Percentiles rank a stretch among this genome's conserved stretches.
Conservation (phyloP, 2,329 filamentous ascomycete species). For the Lachnellula suecica region DNA sequence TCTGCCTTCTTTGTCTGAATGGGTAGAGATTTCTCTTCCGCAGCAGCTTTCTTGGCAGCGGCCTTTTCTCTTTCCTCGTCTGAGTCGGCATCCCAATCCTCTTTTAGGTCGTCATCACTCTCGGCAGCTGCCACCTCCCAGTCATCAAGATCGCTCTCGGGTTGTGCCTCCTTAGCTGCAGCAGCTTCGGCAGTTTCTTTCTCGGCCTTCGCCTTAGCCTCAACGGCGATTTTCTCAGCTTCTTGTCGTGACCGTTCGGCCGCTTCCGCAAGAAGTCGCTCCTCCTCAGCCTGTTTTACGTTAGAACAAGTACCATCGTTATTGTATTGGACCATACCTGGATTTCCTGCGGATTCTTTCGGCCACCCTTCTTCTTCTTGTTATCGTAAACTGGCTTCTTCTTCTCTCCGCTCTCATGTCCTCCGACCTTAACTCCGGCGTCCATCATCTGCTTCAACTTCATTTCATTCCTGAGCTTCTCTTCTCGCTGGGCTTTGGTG, state of each 20-base stretch:
- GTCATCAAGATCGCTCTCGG: conserved; percentile 67
- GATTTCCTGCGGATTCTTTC: conserved; percentile 46
- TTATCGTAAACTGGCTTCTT: conserved; percentile 74
- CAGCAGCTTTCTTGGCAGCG: conserved; percentile 29
- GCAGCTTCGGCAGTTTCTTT: conserved; percentile 57
- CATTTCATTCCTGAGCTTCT: conserved; percentile 74
- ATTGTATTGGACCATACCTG: conserved; percentile 43
- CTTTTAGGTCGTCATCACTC: conserved; percentile 77
- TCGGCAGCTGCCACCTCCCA: conserved; percentile 85
- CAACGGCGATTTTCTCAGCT: conserved; percentile 65
- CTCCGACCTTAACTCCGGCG: conserved; percentile 71
- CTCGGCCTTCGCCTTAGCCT: conserved; percentile 60
- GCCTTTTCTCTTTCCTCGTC: conserved; percentile 62
- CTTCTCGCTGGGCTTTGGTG: conserved; percentile 82
- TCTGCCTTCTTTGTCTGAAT: conserved; percentile 19
- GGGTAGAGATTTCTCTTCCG: conserved; percentile 21
- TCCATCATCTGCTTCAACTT: conserved; percentile 85
- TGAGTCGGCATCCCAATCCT: conserved; percentile 87
- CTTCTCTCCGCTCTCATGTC: conserved; percentile 51
- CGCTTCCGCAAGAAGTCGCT: conserved; percentile 74
- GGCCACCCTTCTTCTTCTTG: conserved; percentile 72
- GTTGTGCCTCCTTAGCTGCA: conserved; percentile 53
- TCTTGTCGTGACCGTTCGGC: conserved; percentile 68
- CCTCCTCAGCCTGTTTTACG: conserved; percentile 64
- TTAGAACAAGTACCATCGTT: conserved; percentile 12